Evolutionary conservation across 768 basidiomycete species (phyloP), one percentile per base, ranked within the genome.

Genomic region (Xerocomellus chrysenteron): DNA sequence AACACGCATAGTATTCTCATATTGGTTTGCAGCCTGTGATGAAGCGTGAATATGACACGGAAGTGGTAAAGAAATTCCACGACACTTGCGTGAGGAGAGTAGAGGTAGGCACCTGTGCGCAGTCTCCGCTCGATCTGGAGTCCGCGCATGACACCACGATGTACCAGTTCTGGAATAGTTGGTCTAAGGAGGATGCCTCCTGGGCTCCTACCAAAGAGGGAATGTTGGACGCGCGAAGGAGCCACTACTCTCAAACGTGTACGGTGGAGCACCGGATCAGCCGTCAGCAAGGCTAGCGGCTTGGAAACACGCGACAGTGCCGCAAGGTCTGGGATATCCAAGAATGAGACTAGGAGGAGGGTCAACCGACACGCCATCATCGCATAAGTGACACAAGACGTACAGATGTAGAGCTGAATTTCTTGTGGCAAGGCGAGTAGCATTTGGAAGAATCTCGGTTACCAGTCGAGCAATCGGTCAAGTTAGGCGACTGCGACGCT

Each of bases 291-390:
- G 9, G 78, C 76, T 8, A 90, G 74, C 24, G 68, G 57, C 28
- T 77, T 81, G 50, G 74, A 79, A 28, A 79, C 74, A 52, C 74
- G 78, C 9, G 80, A 77, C 40, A 88, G 67, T 1, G 76, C 64
- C 46, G 79, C 80, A 45, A 90, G 79, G 65, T 91, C 89, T 0
- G 89, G 88, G 7, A 90, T 70, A 69, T 90, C 89, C 52, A 91
- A 76, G 68, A 82, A 90, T 1, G 85, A 83, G 44, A 87, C 88
- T 89, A 54, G 3, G 21, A 39, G 8, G 26, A 24, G 2, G 26
- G 43, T 64, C 51, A 57, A 21, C 13, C 21, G 51, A 44, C 17
- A 37, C 10, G 26, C 10, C n/a, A 26, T 14, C 0, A 17, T 30
- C 8, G 5, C 14, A 40, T 16, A 1, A 11, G 13, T 5, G 30